Evolutionary conservation across 495 filamentous ascomycete genomes (phyloP), one percentile per base, ranked within the genome.

Genomic region (Neurospora tetraspora): DNA sequence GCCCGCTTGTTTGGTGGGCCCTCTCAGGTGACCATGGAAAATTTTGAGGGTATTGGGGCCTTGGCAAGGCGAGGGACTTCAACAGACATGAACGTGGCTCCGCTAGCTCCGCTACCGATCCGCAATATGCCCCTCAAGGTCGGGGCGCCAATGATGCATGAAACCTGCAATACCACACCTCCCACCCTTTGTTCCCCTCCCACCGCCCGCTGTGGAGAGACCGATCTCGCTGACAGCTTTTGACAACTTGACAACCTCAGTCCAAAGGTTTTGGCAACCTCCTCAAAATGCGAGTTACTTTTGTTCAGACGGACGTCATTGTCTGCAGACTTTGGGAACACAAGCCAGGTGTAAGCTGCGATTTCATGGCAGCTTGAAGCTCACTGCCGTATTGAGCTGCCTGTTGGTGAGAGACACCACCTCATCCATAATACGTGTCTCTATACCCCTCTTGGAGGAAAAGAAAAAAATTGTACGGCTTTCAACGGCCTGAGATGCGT

Each of bases 1-100:
- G 53, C 53, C 53, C 23, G 53, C 53, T 70, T 74, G 72, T 74
- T 73, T 73, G 65, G 59, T 74, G 42, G 69, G 74, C 4, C 31
- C 31, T n/a, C 74, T 77, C 78, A 78, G 78, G 73, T 78, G 78
- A 80, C 73, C 74, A 65, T 61, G 42, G 71, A 77, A 78, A 78
- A 74, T 71, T 77, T 71, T 69, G 72, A 59, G 27, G 70, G 69
- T 40, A 72, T 74, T 70, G 43, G 69, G 42, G 39, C 34, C 73
- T 78, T 78, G 77, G 75, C 75, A 74, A 75, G 76, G 72, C 72
- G 74, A 73, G 47, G 61, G 45, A 53, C 45, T 27, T 27, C 45
- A 53, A 53, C 45, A 31, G 47, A 27, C 27, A 68, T 39, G 11
- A 61, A 69, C 68, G 43, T 59, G 53, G 70, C 70, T 71, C 73